phyloP scores from a whole-genome alignment of 148 eudicot genomes.

The Salicornia ramosissima region DNA sequence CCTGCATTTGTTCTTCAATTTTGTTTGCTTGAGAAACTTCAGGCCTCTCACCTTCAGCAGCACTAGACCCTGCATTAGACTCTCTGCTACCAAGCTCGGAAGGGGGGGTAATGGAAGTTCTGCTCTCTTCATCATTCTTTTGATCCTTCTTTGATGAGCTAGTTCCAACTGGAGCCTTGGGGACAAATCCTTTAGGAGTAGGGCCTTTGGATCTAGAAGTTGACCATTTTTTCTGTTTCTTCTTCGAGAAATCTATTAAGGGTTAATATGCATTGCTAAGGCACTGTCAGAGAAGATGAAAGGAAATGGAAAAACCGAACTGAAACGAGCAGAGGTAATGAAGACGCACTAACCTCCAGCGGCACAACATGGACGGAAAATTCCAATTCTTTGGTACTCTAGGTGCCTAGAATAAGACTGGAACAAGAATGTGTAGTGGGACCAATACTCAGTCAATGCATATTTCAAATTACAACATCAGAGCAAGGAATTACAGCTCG shows the following conservation, averaged over 20 bases:
- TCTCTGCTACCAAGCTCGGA: conserved; percentile 28
- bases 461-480: conserved; percentile 11
- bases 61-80: conserved; percentile 31
- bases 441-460: conserved; percentile 9
- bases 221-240: conserved; percentile 44
- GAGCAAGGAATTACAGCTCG: not conserved
- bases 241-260: conserved; percentile 60
- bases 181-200: conserved; percentile 58
- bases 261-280: conserved; percentile 9
- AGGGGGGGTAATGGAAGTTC: conserved; percentile 24
- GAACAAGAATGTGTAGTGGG: conserved; percentile 10
- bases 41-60: conserved; percentile 20
- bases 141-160: conserved; percentile 42
- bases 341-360: conserved; percentile 57
- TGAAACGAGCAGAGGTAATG: conserved; percentile 7
- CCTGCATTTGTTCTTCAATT: conserved; percentile 32
- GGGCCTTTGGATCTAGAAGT: conserved; percentile 46
- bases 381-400: conserved; percentile 31
- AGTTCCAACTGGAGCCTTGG: conserved; percentile 46
- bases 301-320: conserved; percentile 6
- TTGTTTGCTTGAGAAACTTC: conserved; percentile 23
- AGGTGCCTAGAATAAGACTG: conserved; percentile 55
- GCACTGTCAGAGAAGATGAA: conserved; percentile 1
- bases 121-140: conserved; percentile 37
- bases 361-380: conserved; percentile 45